Evolutionary conservation across 2,329 filamentous ascomycete genomes (phyloP).

Genomic region (Fusarium torreyae): DNA sequence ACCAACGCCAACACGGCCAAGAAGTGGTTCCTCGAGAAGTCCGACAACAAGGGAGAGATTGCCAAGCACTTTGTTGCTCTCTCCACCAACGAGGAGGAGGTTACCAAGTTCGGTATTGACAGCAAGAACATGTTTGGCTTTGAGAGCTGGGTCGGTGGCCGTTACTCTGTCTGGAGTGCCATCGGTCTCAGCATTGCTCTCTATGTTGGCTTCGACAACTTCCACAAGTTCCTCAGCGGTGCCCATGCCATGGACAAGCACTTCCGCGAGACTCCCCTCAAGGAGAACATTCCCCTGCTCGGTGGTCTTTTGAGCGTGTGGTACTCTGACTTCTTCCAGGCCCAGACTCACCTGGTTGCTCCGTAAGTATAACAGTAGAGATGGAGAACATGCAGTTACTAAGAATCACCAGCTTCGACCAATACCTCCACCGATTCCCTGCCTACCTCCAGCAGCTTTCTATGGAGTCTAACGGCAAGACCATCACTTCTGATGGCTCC

Average conservation of each 20-base stretch:
- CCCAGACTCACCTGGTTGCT: conserved; percentile 96
- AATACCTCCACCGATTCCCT: conserved; percentile 99
- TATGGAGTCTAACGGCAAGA: conserved; percentile 99
- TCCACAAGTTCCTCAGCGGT: conserved; percentile 94
- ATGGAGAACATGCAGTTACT: conserved; percentile 10
- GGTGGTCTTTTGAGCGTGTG: conserved; percentile 95
- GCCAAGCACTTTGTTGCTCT: conserved; percentile 99
- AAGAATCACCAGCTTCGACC: conserved; percentile 80
- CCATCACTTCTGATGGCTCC: conserved; percentile 88
- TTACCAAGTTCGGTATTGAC: conserved; percentile 99
- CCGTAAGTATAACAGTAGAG: conserved; percentile 72
- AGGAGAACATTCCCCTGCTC: conserved; percentile 94
- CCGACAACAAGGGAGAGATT: conserved; percentile 83
- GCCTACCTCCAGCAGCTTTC: conserved; percentile 99
- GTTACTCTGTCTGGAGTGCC: conserved; percentile 99
- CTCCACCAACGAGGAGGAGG: conserved; percentile 94
- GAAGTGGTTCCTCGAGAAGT: conserved; percentile 93
- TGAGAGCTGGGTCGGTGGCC: conserved; percentile 97
- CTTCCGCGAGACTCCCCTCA: conserved; percentile 90
- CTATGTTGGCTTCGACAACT: conserved; percentile 98
- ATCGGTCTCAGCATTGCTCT: conserved; percentile 95
- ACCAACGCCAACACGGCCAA: conserved; percentile 99
- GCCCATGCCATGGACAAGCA: conserved; percentile 99
- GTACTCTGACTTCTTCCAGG: conserved; percentile 99
- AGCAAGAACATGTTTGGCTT: conserved; percentile 99